A percentile compares a stretch with the other conserved stretches of the same genome.
Conservation (phyloP, 2,329 filamentous ascomycete species). For the Aspergillus fijiensis region DNA sequence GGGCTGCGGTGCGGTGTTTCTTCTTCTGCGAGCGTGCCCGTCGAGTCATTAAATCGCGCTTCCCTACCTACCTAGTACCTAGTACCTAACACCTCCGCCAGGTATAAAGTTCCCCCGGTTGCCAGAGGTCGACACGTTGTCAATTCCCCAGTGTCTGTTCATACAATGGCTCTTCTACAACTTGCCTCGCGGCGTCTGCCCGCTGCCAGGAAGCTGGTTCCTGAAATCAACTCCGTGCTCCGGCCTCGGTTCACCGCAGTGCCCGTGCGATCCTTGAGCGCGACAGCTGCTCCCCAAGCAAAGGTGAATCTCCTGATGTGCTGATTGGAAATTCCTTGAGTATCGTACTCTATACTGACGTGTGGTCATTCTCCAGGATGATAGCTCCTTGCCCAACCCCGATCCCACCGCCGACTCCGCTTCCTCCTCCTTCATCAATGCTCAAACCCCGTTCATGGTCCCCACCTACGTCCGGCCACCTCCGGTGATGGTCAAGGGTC, state of each 20-base stretch:
- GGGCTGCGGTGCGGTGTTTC: background rate
- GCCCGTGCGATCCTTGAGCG: constrained; percentile 23
- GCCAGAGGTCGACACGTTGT: background rate
- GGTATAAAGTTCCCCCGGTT: background rate
- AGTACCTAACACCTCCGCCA: too few species aligned
- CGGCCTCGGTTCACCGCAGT: constrained; percentile 35
- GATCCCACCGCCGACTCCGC: constrained; percentile 73
- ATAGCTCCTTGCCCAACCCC: constrained; percentile 60
- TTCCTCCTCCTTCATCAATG: constrained; percentile 71
- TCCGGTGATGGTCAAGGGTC: constrained; percentile 83
- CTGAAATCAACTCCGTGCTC: constrained; percentile 33
- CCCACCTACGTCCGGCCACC: constrained; percentile 89
- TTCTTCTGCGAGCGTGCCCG: background rate
- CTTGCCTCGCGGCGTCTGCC: constrained; percentile 37
- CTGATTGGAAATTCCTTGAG: background rate
- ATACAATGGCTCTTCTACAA: constrained; percentile 34
- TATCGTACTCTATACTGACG: constrained; percentile 1
- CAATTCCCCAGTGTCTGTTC: background rate
- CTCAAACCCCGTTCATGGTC: constrained; percentile 86
- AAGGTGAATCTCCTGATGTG: constrained; percentile 18
- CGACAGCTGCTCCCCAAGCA: constrained; percentile 17
- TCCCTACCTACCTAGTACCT: background rate
- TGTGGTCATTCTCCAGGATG: constrained; percentile 36
- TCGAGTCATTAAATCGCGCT: background rate
- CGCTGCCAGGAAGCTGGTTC: constrained; percentile 29